Conservation (phyloP, 108 stramenopile genomes). For the Poteriospumella lacustris region DNA sequence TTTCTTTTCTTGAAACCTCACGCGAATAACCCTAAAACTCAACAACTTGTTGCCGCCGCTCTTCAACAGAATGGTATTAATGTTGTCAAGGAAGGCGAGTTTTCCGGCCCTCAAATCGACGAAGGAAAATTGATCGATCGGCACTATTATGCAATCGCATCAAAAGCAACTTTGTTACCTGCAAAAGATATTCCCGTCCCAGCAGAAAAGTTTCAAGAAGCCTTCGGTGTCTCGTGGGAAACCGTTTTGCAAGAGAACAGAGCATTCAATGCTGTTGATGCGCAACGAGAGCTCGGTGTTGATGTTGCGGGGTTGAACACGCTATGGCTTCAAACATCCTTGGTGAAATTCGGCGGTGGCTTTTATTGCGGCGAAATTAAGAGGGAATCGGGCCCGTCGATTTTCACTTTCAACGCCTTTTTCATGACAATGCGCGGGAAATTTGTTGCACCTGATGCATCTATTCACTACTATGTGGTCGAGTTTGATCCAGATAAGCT, state of each 20-base stretch:
- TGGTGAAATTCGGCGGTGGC: constrained; percentile 11
- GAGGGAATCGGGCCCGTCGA: constrained; percentile 44
- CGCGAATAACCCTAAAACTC: background rate
- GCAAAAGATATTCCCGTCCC: constrained; percentile 1
- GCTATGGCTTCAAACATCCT: background rate
- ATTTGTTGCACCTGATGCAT: constrained; percentile 22
- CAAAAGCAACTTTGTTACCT: constrained; percentile 10
- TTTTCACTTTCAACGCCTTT: constrained; percentile 37
- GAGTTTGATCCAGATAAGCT: constrained; percentile 1
- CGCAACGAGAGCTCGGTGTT: background rate
- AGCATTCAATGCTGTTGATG: constrained; percentile 20
- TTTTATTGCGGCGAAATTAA: constrained; percentile 21
- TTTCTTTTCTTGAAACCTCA: constrained; percentile 28
- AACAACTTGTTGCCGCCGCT: background rate
- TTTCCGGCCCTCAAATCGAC: constrained; percentile 17
- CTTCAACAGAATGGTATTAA: background rate
- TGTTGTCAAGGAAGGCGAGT: background rate
- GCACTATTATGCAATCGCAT: constrained; percentile 28
- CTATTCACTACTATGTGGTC: constrained; percentile 29
- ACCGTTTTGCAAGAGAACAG: background rate
- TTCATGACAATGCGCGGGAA: constrained; percentile 39
- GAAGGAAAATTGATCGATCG: constrained; percentile 1
- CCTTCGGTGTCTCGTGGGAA: constrained; percentile 9
- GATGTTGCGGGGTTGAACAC: constrained; percentile 1
- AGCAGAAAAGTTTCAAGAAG: constrained; percentile 5